Conservation (phyloP, 768 basidiomycete species). For the Leucosporidium creatinivorum region DNA sequence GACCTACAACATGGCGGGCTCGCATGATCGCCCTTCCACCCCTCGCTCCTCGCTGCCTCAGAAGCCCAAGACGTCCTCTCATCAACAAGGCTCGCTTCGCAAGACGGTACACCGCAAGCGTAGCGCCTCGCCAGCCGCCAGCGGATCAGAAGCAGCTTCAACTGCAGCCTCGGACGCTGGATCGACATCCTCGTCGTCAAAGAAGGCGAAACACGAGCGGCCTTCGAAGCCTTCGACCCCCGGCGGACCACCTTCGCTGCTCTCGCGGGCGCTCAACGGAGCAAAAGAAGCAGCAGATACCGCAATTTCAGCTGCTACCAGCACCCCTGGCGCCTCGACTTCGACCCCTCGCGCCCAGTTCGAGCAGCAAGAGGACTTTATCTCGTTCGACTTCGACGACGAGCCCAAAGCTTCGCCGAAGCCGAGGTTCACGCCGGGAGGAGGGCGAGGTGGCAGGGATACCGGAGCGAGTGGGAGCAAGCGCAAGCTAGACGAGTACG, state of each 20-base stretch:
- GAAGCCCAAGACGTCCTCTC: too few species aligned
- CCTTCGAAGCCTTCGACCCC: background rate
- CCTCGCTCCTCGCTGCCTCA: too few species aligned
- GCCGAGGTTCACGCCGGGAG: conserved; percentile 5
- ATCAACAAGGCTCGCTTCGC: background rate
- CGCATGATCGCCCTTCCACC: too few species aligned
- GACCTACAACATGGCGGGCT: too few species aligned
- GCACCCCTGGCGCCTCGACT: background rate
- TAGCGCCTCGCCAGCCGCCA: background rate
- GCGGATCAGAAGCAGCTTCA: background rate
- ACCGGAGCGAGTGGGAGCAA: conserved; percentile 7
- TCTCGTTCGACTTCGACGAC: conserved; percentile 30
- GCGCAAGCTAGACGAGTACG: conserved; percentile 6
- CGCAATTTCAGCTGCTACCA: background rate
- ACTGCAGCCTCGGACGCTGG: background rate
- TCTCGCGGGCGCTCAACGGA: background rate
- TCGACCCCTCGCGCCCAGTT: conserved; percentile 17
- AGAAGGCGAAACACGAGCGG: background rate
- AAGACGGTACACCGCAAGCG: conserved; percentile 3
- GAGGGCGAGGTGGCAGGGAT: conserved; percentile 11
- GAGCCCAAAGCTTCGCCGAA: background rate
- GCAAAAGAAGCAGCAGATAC: background rate
- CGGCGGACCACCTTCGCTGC: background rate
- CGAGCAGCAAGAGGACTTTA: conserved; percentile 34
- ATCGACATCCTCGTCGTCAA: background rate